Conservation (phyloP, 176 grass and related monocot species). For the Triticum monococcum region DNA sequence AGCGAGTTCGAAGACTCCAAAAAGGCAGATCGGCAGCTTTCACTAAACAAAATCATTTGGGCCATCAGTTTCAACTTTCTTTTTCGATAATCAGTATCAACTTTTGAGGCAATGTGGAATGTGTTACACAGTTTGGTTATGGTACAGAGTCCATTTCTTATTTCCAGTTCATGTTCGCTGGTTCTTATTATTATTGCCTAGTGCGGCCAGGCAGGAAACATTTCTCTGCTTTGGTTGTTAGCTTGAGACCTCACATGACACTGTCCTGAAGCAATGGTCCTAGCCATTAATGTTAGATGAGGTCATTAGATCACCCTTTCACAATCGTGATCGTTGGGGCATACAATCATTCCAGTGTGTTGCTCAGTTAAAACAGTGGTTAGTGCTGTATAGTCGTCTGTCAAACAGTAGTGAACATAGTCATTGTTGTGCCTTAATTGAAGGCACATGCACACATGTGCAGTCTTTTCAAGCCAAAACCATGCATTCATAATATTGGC, state of each 20-base stretch:
- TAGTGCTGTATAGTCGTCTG: not conserved
- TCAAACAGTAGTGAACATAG: not conserved
- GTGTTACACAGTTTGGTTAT: not conserved
- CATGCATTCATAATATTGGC: not conserved
- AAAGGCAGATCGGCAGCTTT: not conserved
- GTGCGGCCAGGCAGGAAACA: conserved; percentile 15
- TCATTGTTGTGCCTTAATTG: not conserved
- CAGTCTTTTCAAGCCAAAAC: not conserved
- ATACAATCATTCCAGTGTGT: not conserved
- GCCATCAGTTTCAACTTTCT: not conserved
- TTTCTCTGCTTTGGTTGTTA: conserved; percentile 19
- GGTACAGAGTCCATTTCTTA: not conserved
- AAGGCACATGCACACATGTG: not conserved
- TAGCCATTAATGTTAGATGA: conserved; percentile 22
- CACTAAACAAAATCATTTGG: not conserved
- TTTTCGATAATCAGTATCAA: not conserved
- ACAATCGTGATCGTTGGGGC: not conserved
- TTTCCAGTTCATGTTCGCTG: not conserved
- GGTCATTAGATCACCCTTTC: conserved; percentile 10
- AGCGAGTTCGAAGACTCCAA: not conserved
- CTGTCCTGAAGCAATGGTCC: conserved; percentile 21
- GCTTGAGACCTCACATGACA: conserved; percentile 18
- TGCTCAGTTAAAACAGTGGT: not conserved
- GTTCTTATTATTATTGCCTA: not conserved
- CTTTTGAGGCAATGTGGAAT: not conserved